Percentiles rank a stretch among this genome's conserved stretches.
These are phyloP conservation scores for Suillus bovinus DNA, from an alignment of 768 basidiomycete species.

Conservation along the genomic window DNA sequence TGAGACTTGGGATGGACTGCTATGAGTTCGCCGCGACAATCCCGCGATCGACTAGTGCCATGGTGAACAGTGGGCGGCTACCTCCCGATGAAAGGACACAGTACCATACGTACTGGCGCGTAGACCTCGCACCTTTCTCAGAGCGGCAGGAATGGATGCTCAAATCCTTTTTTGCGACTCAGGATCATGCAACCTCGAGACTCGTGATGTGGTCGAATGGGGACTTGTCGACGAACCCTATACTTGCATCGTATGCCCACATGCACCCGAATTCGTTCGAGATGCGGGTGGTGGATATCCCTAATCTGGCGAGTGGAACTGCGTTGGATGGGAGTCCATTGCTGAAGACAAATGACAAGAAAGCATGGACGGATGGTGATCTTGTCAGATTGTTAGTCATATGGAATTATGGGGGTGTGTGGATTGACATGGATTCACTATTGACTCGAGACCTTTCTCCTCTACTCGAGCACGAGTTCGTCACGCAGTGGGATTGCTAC, in stretches of 20 bases:
- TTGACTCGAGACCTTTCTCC: slow-evolving; percentile 86
- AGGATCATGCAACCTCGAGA: slow-evolving; percentile 60
- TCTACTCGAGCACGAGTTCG: slow-evolving; percentile 91
- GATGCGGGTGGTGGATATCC: slow-evolving; percentile 68
- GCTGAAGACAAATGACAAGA: slow-evolving; percentile 63
- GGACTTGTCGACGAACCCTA: slow-evolving; percentile 54
- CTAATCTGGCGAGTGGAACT: slow-evolving; percentile 69
- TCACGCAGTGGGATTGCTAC: slow-evolving; percentile 99
- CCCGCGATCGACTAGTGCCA: slow-evolving; percentile 29
- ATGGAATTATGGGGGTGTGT: slow-evolving; percentile 91
- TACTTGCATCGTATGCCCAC: slow-evolving; percentile 58
- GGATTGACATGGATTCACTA: slow-evolving; percentile 98
- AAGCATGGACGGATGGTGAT: slow-evolving; percentile 96
- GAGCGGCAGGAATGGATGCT: slow-evolving; percentile 88
- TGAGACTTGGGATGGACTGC: slow-evolving; percentile 85
- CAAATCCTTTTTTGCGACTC: slow-evolving; percentile 93
- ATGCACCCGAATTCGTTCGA: slow-evolving; percentile 73
- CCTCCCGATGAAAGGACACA: slow-evolving; percentile 49
- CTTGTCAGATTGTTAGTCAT: slow-evolving; percentile 84
- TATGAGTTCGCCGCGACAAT: slow-evolving; percentile 92
- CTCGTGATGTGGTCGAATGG: slow-evolving; percentile 94
- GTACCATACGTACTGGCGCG: slow-evolving; percentile 95
- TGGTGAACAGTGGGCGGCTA: slow-evolving; percentile 13
- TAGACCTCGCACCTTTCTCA: slow-evolving; percentile 80
- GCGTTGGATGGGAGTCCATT: slow-evolving; percentile 66